Evolutionary conservation across 192 early-diverging fungal genomes (phyloP).

Genomic region (Mortierella hygrophila): DNA sequence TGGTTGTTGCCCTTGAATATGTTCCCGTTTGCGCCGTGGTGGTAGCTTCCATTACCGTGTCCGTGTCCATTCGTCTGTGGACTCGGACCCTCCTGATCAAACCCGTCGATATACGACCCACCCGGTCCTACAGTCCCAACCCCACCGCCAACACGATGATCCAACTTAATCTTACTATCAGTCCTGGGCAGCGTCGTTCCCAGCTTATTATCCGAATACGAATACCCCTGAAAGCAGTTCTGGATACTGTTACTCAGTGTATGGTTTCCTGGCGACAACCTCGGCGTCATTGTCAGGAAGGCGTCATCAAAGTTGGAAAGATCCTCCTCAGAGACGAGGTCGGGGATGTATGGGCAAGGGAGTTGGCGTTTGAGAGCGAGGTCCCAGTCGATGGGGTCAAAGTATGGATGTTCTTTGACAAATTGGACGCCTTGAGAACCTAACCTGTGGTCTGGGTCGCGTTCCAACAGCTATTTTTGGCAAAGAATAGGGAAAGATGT

Average conservation of each 20-base stretch:
- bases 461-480: constrained; percentile 57
- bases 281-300: constrained; percentile 66
- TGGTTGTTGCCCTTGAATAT: neutral
- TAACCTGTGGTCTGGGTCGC: constrained; percentile 72
- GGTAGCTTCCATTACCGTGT: neutral
- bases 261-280: constrained; percentile 44
- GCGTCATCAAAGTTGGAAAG: constrained; percentile 69
- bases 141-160: neutral
- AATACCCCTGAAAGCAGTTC: constrained; percentile 56
- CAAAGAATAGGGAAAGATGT: neutral
- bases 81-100: constrained; percentile 20
- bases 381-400: constrained; percentile 80
- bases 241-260: constrained; percentile 55
- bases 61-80: neutral
- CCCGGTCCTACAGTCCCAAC: neutral
- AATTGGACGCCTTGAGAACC: constrained; percentile 72
- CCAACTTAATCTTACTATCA: constrained; percentile 43
- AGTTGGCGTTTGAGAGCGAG: constrained; percentile 70
- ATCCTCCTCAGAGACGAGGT: constrained; percentile 65
- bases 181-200: constrained; percentile 31
- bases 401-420: constrained; percentile 83
- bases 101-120: constrained; percentile 23
- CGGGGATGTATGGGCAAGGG: constrained; percentile 77
- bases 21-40: neutral
- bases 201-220: constrained; percentile 45